Conservation (phyloP, 2,329 filamentous ascomycete species). For the Diplocarpon rosae region DNA sequence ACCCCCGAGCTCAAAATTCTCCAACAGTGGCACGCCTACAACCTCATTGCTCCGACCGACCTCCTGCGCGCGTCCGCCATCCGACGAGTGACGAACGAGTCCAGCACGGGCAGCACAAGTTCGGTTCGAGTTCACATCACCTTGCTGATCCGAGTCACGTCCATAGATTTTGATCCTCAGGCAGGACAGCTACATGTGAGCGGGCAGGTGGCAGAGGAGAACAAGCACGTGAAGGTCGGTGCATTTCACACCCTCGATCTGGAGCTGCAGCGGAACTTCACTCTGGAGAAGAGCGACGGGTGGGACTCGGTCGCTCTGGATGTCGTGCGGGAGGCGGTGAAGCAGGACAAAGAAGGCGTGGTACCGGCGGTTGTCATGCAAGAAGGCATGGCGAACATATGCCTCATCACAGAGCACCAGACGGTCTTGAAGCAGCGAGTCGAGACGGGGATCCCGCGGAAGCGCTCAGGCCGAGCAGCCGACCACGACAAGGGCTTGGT, state of each 20-base stretch:
- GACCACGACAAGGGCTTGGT: constrained; percentile 62
- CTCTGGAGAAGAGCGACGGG: constrained; percentile 68
- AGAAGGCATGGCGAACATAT: constrained; percentile 75
- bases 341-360: constrained; percentile 68
- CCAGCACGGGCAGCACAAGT: constrained; percentile 46
- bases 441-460: constrained; percentile 55
- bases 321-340: constrained; percentile 67
- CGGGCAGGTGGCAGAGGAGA: constrained; percentile 54
- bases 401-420: constrained; percentile 69
- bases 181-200: constrained; percentile 58
- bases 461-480: constrained; percentile 47
- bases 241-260: constrained; percentile 68
- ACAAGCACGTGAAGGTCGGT: constrained; percentile 55
- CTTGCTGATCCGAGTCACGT: constrained; percentile 54
- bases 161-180: constrained; percentile 58
- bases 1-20: constrained; percentile 1
- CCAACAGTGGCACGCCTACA: constrained; percentile 60
- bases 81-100: constrained; percentile 50
- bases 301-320: constrained; percentile 87
- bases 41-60: constrained; percentile 56
- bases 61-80: constrained; percentile 54
- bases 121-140: constrained; percentile 54
- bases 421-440: constrained; percentile 63
- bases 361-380: constrained; percentile 90
- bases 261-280: constrained; percentile 79